A percentile compares a stretch with the other conserved stretches of the same genome.
Evolutionary conservation across 1,284 basidiomycete genomes (phyloP).

Genomic region (Cryptococcus deneoformans): DNA sequence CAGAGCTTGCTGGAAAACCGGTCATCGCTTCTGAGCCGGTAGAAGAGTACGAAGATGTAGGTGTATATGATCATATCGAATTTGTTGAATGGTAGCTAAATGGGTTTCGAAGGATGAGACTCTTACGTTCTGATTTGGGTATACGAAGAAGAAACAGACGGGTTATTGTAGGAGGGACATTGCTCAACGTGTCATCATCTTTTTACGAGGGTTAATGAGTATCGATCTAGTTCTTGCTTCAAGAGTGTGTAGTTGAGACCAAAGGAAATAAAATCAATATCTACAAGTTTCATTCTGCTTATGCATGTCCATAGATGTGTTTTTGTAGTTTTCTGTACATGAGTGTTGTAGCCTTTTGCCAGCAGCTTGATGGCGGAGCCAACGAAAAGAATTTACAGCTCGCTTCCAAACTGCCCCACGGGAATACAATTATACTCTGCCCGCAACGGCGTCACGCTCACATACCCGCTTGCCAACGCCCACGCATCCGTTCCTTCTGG

Average conservation of each 20-base stretch:
- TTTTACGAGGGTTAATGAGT: too few species aligned
- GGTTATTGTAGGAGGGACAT: too few species aligned
- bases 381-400: too few species aligned
- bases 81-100: background rate
- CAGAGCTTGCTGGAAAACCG: background rate
- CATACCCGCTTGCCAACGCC: slow-evolving; percentile 44
- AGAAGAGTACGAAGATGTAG: background rate
- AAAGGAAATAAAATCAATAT: too few species aligned
- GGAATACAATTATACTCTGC: slow-evolving; percentile 29
- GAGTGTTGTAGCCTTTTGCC: too few species aligned
- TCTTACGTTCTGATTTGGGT: background rate
- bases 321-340: too few species aligned
- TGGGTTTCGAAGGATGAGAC: background rate
- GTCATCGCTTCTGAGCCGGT: background rate
- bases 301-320: too few species aligned
- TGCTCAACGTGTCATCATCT: too few species aligned
- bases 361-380: too few species aligned
- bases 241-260: too few species aligned
- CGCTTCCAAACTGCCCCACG: slow-evolving; percentile 15
- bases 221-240: too few species aligned
- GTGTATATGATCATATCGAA: background rate
- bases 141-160: background rate
- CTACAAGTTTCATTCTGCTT: too few species aligned
- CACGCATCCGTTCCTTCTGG: slow-evolving; percentile 75
- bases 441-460: slow-evolving; percentile 37